phyloP scores from a whole-genome alignment of 2,329 filamentous ascomycete species.

The Diaporthe velutina region DNA sequence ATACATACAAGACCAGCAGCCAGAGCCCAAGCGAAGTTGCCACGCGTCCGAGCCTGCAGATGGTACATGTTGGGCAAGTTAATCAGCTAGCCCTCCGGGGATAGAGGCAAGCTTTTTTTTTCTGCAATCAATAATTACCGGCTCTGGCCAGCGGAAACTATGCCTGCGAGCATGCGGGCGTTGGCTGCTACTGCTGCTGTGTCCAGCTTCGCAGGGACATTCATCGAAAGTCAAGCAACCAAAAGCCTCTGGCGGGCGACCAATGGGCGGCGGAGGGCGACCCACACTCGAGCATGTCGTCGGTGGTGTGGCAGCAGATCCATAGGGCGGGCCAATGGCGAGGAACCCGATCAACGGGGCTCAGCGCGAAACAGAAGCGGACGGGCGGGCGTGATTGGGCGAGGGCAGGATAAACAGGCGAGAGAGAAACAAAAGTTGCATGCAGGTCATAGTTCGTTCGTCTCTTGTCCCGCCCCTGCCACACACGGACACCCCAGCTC shows the following conservation, averaged over 20 bases:
- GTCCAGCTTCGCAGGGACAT: conserved; percentile 7
- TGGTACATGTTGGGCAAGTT: background rate
- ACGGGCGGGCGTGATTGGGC: conserved; percentile 40
- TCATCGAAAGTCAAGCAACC: background rate
- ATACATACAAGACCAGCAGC: conserved; percentile 25
- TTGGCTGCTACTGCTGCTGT: background rate
- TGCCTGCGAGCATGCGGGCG: background rate
- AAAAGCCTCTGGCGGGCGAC: background rate
- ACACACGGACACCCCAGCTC: background rate
- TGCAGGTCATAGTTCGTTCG: conserved; percentile 34
- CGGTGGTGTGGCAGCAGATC: no score
- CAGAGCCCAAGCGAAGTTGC: background rate
- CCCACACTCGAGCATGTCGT: background rate
- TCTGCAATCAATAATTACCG: background rate
- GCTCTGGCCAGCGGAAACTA: background rate
- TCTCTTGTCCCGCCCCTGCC: background rate
- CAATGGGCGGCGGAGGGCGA: background rate
- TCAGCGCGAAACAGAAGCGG: conserved; percentile 30
- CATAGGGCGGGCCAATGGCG: conserved; percentile 28
- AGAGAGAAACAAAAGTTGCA: conserved; percentile 19
- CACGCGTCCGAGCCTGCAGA: background rate
- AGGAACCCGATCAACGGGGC: conserved; percentile 7
- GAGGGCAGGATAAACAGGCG: background rate
- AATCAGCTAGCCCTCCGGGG: background rate
- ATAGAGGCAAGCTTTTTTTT: conserved; percentile 6